Evolutionary conservation across 2,329 filamentous ascomycete species (phyloP).

Genomic region (Colletotrichum sp.): DNA sequence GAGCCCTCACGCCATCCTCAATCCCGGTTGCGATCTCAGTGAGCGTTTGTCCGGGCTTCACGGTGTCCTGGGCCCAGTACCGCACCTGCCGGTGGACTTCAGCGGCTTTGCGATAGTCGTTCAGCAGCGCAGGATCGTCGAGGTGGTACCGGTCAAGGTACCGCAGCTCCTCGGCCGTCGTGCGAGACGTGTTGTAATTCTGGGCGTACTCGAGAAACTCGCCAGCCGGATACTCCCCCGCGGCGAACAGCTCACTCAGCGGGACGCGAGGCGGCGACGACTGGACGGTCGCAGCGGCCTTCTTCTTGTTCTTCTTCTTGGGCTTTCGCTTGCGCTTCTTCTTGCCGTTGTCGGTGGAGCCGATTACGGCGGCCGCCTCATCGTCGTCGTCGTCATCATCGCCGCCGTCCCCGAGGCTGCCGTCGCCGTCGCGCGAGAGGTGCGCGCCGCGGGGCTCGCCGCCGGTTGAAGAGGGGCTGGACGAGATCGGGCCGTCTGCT

Average conservation of each 20-base stretch:
- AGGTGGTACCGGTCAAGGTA: conserved; percentile 24
- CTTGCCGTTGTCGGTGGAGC: background rate
- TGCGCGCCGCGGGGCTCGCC: conserved; percentile 47
- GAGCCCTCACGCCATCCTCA: conserved; percentile 78
- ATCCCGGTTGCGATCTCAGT: conserved; percentile 88
- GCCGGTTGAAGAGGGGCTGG: conserved; percentile 28
- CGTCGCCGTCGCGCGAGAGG: conserved; percentile 46
- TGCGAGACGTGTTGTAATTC: conserved; percentile 20
- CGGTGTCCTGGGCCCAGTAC: conserved; percentile 80
- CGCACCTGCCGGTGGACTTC: conserved; percentile 90
- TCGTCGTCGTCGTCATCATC: conserved; percentile 32
- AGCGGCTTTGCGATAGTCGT: conserved; percentile 83
- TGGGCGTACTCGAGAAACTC: conserved; percentile 29
- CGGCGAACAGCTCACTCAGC: conserved; percentile 32
- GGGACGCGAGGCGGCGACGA: conserved; percentile 37
- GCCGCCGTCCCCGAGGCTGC: conserved; percentile 37
- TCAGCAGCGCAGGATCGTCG: conserved; percentile 66
- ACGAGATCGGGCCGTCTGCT: conserved; percentile 21
- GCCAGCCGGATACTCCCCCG: conserved; percentile 31
- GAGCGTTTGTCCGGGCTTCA: conserved; percentile 81
- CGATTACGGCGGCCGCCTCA: conserved; percentile 15
- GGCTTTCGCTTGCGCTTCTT: conserved; percentile 13
- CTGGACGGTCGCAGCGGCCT: conserved; percentile 27
- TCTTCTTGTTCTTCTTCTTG: conserved; percentile 25
- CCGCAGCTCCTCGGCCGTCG: conserved; percentile 29